phyloP scores from a whole-genome alignment of 1,139 yeast species.

The Zygosaccharomyces sapae region DNA sequence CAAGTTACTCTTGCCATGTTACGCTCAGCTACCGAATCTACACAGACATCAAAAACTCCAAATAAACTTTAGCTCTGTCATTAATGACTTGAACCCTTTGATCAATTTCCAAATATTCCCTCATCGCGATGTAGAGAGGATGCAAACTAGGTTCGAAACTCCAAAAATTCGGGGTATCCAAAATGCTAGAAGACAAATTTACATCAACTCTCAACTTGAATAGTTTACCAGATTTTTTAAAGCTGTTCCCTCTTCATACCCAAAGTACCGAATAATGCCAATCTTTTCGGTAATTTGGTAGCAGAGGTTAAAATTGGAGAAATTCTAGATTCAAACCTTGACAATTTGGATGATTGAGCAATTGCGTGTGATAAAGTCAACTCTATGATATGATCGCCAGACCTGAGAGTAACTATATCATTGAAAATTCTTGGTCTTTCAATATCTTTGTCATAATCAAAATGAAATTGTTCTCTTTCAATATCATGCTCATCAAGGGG shows the following conservation, averaged over 20 bases:
- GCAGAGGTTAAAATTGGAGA: conserved; percentile 79
- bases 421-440: conserved; percentile 87
- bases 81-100: conserved; percentile 89
- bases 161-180: conserved; percentile 98
- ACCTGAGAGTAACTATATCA: conserved; percentile 85
- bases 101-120: conserved; percentile 91
- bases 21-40: conserved; percentile 89
- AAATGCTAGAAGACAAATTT: conserved; percentile 79
- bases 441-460: conserved; percentile 77
- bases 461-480: conserved; percentile 92
- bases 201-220: conserved; percentile 92
- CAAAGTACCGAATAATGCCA: conserved; percentile 84
- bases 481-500: conserved; percentile 87
- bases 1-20: conserved; percentile 89
- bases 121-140: conserved; percentile 81
- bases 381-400: conserved; percentile 90
- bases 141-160: conserved; percentile 91
- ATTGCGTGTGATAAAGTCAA: conserved; percentile 93
- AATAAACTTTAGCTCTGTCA: conserved; percentile 87
- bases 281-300: conserved; percentile 77
- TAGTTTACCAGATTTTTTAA: conserved; percentile 78
- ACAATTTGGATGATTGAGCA: conserved; percentile 90
- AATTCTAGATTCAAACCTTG: conserved; percentile 88
- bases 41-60: conserved; percentile 88
- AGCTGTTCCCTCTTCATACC: conserved; percentile 77